Percentiles rank a stretch among this genome's conserved stretches.
Conservation (phyloP, 768 basidiomycete species). For the Macrolepiota dolichaula region DNA sequence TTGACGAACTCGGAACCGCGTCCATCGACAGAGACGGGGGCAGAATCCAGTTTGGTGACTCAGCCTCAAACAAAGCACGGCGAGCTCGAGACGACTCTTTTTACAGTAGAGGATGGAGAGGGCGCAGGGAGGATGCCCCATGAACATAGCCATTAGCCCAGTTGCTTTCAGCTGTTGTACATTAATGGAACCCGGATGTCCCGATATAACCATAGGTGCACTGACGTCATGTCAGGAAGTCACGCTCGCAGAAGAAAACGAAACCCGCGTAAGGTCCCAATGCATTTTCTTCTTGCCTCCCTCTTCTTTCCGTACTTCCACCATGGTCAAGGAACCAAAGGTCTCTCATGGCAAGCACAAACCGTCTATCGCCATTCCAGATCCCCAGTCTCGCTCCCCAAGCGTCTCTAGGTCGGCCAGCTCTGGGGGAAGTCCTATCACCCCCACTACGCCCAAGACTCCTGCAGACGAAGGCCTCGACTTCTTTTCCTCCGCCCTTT, state of each 20-base stretch:
- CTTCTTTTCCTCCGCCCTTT: slow-evolving; percentile 67
- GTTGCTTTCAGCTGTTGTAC: background rate
- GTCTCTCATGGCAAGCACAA: slow-evolving; percentile 21
- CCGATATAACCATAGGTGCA: background rate
- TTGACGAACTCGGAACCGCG: background rate
- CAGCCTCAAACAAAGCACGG: background rate
- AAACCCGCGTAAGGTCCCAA: slow-evolving; percentile 11
- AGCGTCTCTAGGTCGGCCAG: background rate
- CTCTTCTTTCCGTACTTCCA: slow-evolving; percentile 11
- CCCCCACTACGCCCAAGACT: slow-evolving; percentile 68
- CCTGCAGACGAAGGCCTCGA: slow-evolving; percentile 92
- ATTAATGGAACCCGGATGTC: background rate
- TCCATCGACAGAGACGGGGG: slow-evolving; percentile 8
- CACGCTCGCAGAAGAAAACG: background rate
- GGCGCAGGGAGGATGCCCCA: background rate
- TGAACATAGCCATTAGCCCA: slow-evolving; percentile 3
- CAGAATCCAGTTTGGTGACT: background rate
- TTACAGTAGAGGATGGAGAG: background rate
- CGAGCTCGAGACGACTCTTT: background rate
- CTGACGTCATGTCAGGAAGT: slow-evolving; percentile 6
- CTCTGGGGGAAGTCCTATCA: slow-evolving; percentile 16
- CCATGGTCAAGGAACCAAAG: slow-evolving; percentile 23
- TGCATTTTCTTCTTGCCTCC: slow-evolving; percentile 7
- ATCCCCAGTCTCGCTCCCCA: slow-evolving; percentile 9
- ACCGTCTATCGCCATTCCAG: slow-evolving; percentile 28